A percentile compares a stretch with the other conserved stretches of the same genome.
Conservation (phyloP, 768 basidiomycete genomes). For the Lanmaoa rubissima region DNA sequence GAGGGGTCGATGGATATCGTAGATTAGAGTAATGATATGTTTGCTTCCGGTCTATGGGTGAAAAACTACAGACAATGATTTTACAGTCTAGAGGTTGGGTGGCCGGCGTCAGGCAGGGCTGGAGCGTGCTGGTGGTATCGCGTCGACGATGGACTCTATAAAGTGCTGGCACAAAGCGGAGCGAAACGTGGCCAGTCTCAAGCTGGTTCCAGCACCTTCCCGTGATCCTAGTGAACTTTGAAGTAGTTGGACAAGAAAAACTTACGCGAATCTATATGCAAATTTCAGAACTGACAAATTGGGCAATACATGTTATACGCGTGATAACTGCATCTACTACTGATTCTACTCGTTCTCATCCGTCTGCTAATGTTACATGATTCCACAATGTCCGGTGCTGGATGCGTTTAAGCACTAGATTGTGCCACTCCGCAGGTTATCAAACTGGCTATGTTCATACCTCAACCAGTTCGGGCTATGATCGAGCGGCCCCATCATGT, state of each 20-base stretch:
- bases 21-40: conserved; percentile 19
- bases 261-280: background rate
- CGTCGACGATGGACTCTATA: background rate
- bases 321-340: background rate
- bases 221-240: background rate
- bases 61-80: conserved; percentile 3
- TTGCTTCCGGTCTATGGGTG: conserved; percentile 21
- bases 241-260: background rate
- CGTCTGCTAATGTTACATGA: conserved; percentile 1
- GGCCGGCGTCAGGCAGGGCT: background rate
- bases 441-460: conserved; percentile 75
- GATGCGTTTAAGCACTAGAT: conserved; percentile 20
- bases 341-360: background rate
- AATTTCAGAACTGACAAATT: conserved; percentile 9
- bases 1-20: conserved; percentile 19
- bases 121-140: conserved; percentile 12
- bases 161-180: background rate
- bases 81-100: conserved; percentile 16
- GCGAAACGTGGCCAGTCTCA: background rate
- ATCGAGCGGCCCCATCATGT: conserved; percentile 76
- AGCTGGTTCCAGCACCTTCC: background rate
- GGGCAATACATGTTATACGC: background rate
- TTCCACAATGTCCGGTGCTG: background rate
- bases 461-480: conserved; percentile 74
- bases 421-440: conserved; percentile 75